phyloP scores from a whole-genome alignment of 371 early-diverging fungal genomes.

The Apophysomyces variabilis region DNA sequence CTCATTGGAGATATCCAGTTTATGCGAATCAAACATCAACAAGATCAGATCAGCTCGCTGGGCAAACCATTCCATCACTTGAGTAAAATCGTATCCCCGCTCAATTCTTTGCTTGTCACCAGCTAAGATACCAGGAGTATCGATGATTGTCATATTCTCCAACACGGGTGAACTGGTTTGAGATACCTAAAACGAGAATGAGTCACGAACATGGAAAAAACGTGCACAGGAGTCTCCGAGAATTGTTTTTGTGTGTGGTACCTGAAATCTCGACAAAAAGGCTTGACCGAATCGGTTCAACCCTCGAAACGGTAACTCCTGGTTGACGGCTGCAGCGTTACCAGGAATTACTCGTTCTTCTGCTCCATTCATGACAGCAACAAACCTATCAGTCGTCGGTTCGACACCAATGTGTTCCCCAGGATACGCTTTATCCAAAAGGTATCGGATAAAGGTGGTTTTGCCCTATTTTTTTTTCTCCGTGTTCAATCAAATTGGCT shows the following conservation, averaged over 20 bases:
- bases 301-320: slow-evolving; percentile 81
- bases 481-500: neutral
- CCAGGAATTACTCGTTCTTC: slow-evolving; percentile 82
- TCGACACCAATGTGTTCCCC: slow-evolving; percentile 91
- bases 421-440: slow-evolving; percentile 84
- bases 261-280: slow-evolving; percentile 85
- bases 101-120: slow-evolving; percentile 85
- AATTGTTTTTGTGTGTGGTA: slow-evolving; percentile 12
- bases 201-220: neutral
- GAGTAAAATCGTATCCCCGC: slow-evolving; percentile 83
- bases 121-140: slow-evolving; percentile 88
- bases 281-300: slow-evolving; percentile 79
- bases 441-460: slow-evolving; percentile 84
- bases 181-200: slow-evolving; percentile 55
- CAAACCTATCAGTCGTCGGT: slow-evolving; percentile 87
- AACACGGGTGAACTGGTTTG: slow-evolving; percentile 76
- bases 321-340: slow-evolving; percentile 86
- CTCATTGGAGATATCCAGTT: slow-evolving; percentile 90
- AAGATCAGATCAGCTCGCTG: slow-evolving; percentile 87
- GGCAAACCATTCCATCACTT: slow-evolving; percentile 88
- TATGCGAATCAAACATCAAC: slow-evolving; percentile 87
- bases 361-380: slow-evolving; percentile 81
- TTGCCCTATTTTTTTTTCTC: slow-evolving; percentile 61
- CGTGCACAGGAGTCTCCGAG: neutral
- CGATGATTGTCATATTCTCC: slow-evolving; percentile 83